A percentile compares a stretch with the other conserved stretches of the same genome.
phyloP scores from a whole-genome alignment of 805 yeast genomes.

The Wickerhamomyces silvicola region DNA sequence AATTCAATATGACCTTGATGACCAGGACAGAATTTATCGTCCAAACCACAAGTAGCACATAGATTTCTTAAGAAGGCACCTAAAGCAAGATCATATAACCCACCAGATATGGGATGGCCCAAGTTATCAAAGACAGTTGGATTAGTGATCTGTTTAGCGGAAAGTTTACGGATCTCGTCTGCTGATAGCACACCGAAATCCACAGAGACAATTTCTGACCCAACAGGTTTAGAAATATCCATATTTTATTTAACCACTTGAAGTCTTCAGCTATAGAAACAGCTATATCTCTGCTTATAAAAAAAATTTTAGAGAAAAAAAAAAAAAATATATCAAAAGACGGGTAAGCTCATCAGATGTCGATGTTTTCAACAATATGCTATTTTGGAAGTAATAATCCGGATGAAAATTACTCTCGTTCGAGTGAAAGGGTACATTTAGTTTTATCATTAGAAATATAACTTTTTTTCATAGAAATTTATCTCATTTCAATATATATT shows the following conservation, averaged over 20 bases:
- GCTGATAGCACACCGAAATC: constrained; percentile 84
- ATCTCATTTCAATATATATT: background rate
- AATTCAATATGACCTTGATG: constrained; percentile 97
- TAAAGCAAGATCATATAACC: constrained; percentile 88
- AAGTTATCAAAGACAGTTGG: constrained; percentile 94
- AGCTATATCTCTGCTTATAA: background rate
- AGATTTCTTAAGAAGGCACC: constrained; percentile 89
- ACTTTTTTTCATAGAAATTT: background rate
- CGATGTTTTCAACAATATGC: too few species aligned
- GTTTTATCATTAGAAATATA: too few species aligned
- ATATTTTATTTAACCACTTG: too few species aligned
- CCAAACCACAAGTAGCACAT: constrained; percentile 92
- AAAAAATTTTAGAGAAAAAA: constrained; percentile 4
- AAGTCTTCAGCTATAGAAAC: constrained; percentile 1
- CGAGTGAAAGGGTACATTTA: too few species aligned
- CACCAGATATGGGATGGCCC: constrained; percentile 93
- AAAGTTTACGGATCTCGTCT: constrained; percentile 74
- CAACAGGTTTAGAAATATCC: constrained; percentile 97
- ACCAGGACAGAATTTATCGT: constrained; percentile 93
- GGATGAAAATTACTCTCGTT: too few species aligned
- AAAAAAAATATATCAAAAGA: constrained; percentile 3
- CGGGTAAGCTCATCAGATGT: constrained; percentile 13
- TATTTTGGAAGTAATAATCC: too few species aligned
- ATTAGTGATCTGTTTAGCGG: constrained; percentile 92
- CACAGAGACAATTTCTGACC: constrained; percentile 86